Base-by-base conservation (phyloP, 2,329 filamentous ascomycete genomes). In the Parafenestella ontariensis region DNA sequence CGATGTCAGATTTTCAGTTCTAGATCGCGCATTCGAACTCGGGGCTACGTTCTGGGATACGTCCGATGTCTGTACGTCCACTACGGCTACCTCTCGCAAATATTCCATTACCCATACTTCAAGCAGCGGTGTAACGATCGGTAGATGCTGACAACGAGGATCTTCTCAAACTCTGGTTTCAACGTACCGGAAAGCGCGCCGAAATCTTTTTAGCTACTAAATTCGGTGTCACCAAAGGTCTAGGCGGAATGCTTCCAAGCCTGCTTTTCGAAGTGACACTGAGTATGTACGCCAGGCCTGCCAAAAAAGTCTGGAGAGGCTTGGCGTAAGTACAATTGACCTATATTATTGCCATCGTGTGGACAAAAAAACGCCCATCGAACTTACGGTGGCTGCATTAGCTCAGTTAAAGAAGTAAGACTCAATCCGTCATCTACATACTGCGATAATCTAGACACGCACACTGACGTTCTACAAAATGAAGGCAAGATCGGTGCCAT, bases 331-430 rank as follows among this genome's bases (percentile, higher is more conserved):
- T 15, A 46, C 36, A 9, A 72, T 79, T 46, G 77, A 79, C 62
- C 69, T 79, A 3, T 79, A 78, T 64, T 73, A 75, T 55, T 64
- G 56, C 18, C 77, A 79, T 54, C 73, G 76, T 3, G 61, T 78
- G 6, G 75, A 79, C 51, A 60, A 60, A 41, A 69, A 66, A 50
- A 78, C 75, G 7, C 77, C 77, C 7, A 66, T 79, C 40, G 77
- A 79, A 61, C 69, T 73, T 61, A 85, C 81, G 0, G 70, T 84
- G 13, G 64, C 74, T 36, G 79, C 73, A 8, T 72, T 85, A 74
- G 78, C 26, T 2, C 75, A 61, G 36, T n/a, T 63, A 21, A 50
- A 56, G 26, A 49, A 46, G 31, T 83, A 3, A 81, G 81, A 9
- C 72, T 83, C 10, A 76, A 66, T 21, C 33, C 6, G 7, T 34